Evolutionary conservation across 176 grass and related monocot genomes (phyloP).

Genomic region (Phyllostachys edulis): DNA sequence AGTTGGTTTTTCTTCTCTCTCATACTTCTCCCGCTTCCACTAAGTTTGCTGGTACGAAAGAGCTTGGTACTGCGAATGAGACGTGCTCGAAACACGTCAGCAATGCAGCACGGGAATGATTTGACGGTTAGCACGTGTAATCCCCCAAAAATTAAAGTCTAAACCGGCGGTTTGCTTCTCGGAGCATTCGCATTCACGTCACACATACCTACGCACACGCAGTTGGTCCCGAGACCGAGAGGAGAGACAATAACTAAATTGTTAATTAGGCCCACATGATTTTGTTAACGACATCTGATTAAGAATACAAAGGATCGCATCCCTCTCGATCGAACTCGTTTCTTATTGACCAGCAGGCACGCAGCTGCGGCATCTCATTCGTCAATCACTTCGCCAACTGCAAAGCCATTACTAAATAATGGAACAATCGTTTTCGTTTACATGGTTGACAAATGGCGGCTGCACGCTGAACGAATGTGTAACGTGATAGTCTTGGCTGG

Average conservation of each 20-base stretch:
- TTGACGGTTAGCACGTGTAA: constrained; percentile 30
- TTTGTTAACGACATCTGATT: too few species aligned
- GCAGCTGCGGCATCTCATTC: constrained; percentile 23
- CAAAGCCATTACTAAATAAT: neutral
- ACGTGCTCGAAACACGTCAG: neutral
- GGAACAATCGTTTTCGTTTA: neutral
- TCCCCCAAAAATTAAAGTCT: too few species aligned
- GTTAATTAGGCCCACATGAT: too few species aligned
- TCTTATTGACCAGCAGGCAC: neutral
- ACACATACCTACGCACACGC: too few species aligned
- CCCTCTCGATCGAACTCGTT: too few species aligned
- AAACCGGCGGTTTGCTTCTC: neutral
- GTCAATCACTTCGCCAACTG: neutral
- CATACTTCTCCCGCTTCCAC: too few species aligned
- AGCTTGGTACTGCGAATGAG: too few species aligned
- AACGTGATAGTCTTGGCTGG: neutral
- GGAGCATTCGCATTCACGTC: neutral
- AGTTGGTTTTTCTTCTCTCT: too few species aligned
- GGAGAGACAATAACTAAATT: too few species aligned
- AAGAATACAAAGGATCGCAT: too few species aligned
- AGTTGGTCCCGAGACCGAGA: too few species aligned
- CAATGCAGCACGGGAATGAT: neutral
- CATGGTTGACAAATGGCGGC: neutral
- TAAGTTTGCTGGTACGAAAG: too few species aligned
- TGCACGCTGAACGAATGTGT: constrained; percentile 4